phyloP scores from a whole-genome alignment of 306 rosid genomes.

The Potentilla sterilis region DNA sequence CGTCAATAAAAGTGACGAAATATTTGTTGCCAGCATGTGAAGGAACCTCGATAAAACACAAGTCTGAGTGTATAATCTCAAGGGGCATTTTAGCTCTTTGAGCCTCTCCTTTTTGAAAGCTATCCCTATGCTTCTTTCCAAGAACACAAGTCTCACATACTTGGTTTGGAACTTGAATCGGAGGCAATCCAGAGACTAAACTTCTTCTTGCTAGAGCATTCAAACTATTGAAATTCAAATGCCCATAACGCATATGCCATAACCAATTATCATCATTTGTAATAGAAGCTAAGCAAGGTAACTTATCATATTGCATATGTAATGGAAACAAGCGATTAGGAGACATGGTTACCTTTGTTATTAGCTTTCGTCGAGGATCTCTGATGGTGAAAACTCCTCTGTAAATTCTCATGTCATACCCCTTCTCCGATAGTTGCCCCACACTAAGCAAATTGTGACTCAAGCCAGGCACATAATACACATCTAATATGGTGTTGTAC shows the following conservation, averaged over 20 bases:
- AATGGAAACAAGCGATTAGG: background rate
- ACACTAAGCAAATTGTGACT: background rate
- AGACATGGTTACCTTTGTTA: background rate
- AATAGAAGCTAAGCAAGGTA: background rate
- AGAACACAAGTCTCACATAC: background rate
- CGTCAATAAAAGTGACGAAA: no score
- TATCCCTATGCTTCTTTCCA: background rate
- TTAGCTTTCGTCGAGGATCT: background rate
- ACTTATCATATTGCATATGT: background rate
- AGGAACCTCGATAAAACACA: background rate
- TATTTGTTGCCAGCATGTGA: no score
- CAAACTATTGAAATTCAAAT: no score
- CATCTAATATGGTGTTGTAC: background rate
- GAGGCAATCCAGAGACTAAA: background rate
- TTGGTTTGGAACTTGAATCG: background rate
- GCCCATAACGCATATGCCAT: background rate
- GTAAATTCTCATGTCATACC: background rate
- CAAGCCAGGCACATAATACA: background rate
- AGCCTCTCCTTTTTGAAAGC: background rate
- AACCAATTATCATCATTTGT: background rate
- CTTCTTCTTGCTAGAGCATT: background rate
- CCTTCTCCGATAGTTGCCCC: background rate
- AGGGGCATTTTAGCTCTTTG: background rate
- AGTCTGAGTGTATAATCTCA: background rate
- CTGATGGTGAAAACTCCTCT: background rate